Conservation (phyloP, 768 basidiomycete species). For the Coprinopsis marcescibilis region DNA sequence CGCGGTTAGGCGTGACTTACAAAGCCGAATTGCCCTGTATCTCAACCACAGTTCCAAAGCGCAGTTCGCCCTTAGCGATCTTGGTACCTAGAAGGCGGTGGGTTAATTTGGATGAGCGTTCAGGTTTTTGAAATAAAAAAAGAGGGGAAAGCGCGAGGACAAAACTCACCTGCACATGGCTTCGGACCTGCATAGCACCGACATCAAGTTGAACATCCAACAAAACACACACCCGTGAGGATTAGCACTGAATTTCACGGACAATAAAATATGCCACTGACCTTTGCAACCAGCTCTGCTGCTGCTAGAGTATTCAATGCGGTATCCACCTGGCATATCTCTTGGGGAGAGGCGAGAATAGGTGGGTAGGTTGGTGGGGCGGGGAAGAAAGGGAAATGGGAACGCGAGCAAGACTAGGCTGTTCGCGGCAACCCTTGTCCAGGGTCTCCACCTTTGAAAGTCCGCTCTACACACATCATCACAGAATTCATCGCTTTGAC, state of each 20-base stretch:
- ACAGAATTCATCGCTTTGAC: no score
- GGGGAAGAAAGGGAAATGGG: constrained; percentile 22
- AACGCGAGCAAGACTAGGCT: constrained; percentile 27
- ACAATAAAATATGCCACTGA: constrained; percentile 26
- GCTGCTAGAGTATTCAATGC: constrained; percentile 70
- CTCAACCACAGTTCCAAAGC: constrained; percentile 73
- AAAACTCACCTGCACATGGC: constrained; percentile 60
- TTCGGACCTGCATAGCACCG: constrained; percentile 55
- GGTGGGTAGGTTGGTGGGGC: constrained; percentile 16
- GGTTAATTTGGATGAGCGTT: constrained; percentile 14
- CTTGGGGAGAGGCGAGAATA: constrained; percentile 7
- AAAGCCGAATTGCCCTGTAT: constrained; percentile 63
- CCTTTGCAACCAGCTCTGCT: constrained; percentile 77
- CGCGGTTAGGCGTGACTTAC: constrained; percentile 33
- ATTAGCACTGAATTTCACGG: constrained; percentile 19
- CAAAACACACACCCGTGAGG: no score
- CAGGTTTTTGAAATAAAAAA: background rate
- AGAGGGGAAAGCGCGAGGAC: background rate
- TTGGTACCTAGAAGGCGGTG: constrained; percentile 58
- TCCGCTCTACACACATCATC: no score
- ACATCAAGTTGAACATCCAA: no score
- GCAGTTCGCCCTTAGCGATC: constrained; percentile 67
- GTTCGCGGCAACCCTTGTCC: constrained; percentile 22
- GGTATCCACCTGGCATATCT: constrained; percentile 57
- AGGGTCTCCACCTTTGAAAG: constrained; percentile 36